These are phyloP conservation scores for Vitis labrusca DNA, from an alignment of 164 flowering plant species.

Conservation along the genomic window DNA sequence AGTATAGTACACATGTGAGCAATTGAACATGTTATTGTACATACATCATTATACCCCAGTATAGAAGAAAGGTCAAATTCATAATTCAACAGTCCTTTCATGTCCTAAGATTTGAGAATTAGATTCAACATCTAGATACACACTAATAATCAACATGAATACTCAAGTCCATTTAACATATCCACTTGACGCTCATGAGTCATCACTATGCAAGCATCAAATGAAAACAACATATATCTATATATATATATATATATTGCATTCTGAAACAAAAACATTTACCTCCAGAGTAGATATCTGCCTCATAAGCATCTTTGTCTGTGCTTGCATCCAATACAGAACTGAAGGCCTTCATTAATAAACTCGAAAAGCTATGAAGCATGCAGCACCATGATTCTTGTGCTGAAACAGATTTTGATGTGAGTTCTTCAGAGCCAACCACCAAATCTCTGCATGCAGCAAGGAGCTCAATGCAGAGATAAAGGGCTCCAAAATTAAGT, in stretches of 20 bases:
- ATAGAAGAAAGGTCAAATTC: too few relatives aligned
- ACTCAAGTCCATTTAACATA: background rate
- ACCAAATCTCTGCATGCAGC: conserved; percentile 61
- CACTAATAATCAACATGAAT: background rate
- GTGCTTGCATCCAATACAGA: conserved; percentile 29
- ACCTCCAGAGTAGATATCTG: conserved; percentile 53
- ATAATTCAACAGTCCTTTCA: background rate
- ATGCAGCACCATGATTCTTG: conserved; percentile 45
- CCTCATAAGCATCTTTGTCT: conserved; percentile 28
- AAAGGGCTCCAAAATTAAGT: conserved; percentile 59
- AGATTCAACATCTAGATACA: too few relatives aligned
- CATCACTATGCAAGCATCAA: background rate
- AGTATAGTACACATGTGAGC: too few relatives aligned
- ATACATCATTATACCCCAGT: too few relatives aligned
- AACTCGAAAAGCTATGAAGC: conserved; percentile 41
- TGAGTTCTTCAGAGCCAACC: conserved; percentile 20
- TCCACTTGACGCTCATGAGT: background rate
- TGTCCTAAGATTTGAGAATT: background rate
- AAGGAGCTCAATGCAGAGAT: conserved; percentile 73
- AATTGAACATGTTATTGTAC: too few relatives aligned
- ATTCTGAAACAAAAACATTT: conserved; percentile 6
- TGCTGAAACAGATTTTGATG: conserved; percentile 16
- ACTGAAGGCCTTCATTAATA: conserved; percentile 40
- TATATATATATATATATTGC: background rate
- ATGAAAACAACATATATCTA: background rate